Conservation (phyloP, 2,329 filamentous ascomycete species). For the Colletotrichum spinosum region DNA sequence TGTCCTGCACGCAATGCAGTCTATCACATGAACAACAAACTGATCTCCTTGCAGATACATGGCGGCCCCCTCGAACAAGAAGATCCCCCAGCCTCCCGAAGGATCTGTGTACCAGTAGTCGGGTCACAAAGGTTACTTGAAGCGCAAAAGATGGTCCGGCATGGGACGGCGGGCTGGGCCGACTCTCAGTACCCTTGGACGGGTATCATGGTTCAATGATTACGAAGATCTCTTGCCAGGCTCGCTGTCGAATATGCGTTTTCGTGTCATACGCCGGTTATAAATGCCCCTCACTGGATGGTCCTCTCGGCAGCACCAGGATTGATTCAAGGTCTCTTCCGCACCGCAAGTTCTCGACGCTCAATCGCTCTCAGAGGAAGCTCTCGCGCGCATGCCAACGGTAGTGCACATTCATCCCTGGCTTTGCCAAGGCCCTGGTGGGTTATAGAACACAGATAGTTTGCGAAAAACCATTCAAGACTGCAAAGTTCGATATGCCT, state of each 20-base stretch:
- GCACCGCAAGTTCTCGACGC: too few relatives aligned
- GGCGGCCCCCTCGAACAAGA: conserved; percentile 92
- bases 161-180: conserved; percentile 13
- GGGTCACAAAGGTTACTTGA: conserved; percentile 24
- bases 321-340: too few relatives aligned
- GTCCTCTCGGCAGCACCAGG: too few relatives aligned
- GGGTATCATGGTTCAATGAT: conserved; percentile 35
- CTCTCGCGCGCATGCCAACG: too few relatives aligned
- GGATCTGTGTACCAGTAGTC: conserved; percentile 65
- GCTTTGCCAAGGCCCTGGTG: too few relatives aligned
- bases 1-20: background rate
- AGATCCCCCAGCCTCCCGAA: conserved; percentile 92
- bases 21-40: background rate
- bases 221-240: conserved; percentile 11
- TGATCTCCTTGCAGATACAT: conserved; percentile 76
- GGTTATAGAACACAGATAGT: too few relatives aligned
- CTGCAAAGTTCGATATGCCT: too few relatives aligned
- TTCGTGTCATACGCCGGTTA: too few relatives aligned
- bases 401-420: too few relatives aligned
- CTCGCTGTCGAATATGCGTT: background rate
- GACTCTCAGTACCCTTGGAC: conserved; percentile 26
- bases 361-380: too few relatives aligned
- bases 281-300: too few relatives aligned
- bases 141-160: conserved; percentile 16
- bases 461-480: too few relatives aligned